Conservation (phyloP, 2,329 filamentous ascomycete species). For the Aspergillus oerlinghausenensis region DNA sequence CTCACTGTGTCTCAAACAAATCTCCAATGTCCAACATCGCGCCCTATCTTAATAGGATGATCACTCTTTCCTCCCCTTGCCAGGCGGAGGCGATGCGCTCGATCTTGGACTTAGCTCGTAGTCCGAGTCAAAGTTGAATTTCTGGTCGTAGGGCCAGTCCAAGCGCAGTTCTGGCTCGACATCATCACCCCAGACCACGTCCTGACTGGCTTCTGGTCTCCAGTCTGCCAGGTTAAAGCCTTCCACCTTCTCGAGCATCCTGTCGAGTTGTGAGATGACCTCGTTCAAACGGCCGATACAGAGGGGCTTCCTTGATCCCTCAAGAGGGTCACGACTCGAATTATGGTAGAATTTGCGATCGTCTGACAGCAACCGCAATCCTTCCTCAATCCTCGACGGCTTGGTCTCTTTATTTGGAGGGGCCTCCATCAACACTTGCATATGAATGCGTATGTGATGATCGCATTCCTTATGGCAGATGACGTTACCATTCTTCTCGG, state of each 20-base stretch:
- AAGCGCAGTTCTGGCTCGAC: not conserved
- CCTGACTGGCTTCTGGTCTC: not conserved
- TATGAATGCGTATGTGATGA: not conserved
- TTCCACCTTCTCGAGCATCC: not conserved
- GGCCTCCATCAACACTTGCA: not conserved
- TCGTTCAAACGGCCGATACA: not conserved
- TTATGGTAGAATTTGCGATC: not conserved
- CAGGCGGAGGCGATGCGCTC: not conserved
- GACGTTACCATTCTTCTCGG: not conserved
- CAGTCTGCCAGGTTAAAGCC: not conserved
- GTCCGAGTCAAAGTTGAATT: not conserved
- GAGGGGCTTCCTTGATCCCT: not conserved
- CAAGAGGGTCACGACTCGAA: not conserved
- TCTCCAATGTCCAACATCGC: too few relatives aligned
- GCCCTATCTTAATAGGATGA: not conserved
- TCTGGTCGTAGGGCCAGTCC: not conserved
- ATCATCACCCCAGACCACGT: not conserved
- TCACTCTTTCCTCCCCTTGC: not conserved
- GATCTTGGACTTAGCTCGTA: not conserved
- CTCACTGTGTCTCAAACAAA: not conserved
- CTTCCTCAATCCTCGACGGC: not conserved
- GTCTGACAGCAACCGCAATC: not conserved
- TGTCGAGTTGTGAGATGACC: not conserved
- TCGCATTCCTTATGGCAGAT: not conserved
- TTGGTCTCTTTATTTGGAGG: not conserved